Evolutionary conservation across 495 filamentous ascomycete species (phyloP).

Genomic region (Apiosordaria backusii): DNA sequence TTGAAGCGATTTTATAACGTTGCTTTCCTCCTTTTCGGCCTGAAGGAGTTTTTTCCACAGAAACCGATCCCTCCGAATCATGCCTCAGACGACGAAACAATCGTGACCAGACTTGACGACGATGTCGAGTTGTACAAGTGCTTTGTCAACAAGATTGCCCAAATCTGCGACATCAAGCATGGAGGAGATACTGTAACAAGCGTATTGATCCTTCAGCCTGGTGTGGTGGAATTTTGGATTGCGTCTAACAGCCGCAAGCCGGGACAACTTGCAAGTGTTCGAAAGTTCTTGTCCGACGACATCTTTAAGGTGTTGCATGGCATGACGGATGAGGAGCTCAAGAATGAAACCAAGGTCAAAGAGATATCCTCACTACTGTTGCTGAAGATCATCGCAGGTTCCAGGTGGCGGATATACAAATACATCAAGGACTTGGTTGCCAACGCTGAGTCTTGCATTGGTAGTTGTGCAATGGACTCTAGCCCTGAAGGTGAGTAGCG

Average conservation of each 20-base stretch:
- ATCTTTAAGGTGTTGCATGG: neutral
- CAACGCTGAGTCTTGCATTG: neutral
- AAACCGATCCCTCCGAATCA: neutral
- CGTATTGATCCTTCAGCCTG: slow-evolving; percentile 17
- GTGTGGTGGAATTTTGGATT: slow-evolving; percentile 22
- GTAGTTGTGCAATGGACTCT: neutral
- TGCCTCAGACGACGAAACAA: neutral
- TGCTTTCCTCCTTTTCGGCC: neutral
- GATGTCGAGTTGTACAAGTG: slow-evolving; percentile 10
- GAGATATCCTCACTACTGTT: neutral
- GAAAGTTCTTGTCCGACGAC: neutral
- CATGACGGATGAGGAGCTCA: neutral
- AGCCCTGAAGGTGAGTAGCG: neutral
- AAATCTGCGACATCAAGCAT: slow-evolving; percentile 24
- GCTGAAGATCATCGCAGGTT: neutral
- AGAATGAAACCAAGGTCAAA: neutral
- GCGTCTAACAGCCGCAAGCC: slow-evolving; percentile 20
- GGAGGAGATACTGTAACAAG: slow-evolving; percentile 25
- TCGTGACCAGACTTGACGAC: slow-evolving; percentile 1
- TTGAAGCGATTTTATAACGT: neutral
- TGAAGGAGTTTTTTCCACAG: neutral
- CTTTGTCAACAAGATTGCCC: slow-evolving; percentile 33
- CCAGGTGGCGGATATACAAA: neutral
- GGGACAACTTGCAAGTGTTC: neutral
- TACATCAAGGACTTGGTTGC: neutral